These are phyloP conservation scores for Thermomyces lanuginosus DNA, from an alignment of 2,329 filamentous ascomycete species.

Conservation along the genomic window DNA sequence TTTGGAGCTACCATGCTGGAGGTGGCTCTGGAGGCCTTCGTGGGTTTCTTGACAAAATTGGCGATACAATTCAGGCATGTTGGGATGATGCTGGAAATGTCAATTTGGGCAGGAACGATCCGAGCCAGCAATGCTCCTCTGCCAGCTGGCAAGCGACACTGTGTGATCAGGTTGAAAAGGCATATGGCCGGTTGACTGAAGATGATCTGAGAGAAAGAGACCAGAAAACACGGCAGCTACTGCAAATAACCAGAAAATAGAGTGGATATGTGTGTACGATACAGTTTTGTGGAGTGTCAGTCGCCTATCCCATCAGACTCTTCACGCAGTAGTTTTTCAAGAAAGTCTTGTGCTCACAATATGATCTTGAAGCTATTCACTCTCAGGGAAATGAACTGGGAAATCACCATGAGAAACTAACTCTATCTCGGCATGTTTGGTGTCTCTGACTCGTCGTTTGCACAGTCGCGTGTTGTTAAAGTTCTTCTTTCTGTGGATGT, in stretches of 20 bases:
- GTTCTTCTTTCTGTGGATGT: too few species aligned
- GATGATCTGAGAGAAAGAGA: conserved; percentile 6
- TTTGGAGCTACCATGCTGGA: conserved; percentile 43
- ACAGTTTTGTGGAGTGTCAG: too few species aligned
- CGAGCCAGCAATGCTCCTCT: conserved; percentile 16
- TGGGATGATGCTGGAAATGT: conserved; percentile 34
- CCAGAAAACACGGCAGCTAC: conserved; percentile 7
- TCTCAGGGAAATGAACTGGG: too few species aligned
- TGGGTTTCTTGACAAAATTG: conserved; percentile 41
- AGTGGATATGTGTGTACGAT: background rate
- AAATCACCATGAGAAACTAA: too few species aligned
- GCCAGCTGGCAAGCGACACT: conserved; percentile 3
- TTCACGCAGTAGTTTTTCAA: too few species aligned
- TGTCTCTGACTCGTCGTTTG: too few species aligned
- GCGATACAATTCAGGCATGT: conserved; percentile 37
- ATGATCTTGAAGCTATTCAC: too few species aligned
- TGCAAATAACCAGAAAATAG: conserved; percentile 5
- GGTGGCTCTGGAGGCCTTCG: conserved; percentile 38
- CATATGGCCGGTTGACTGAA: conserved; percentile 6
- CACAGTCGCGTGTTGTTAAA: too few species aligned
- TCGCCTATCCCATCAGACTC: too few species aligned
- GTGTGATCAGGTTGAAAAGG: conserved; percentile 5
- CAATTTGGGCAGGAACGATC: conserved; percentile 21
- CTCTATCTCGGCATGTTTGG: too few species aligned
- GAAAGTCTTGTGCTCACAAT: too few species aligned